Evolutionary conservation across 2,329 filamentous ascomycete species (phyloP), one percentile per base, ranked within the genome.

Genomic region (Exutisphaerella laricina): DNA sequence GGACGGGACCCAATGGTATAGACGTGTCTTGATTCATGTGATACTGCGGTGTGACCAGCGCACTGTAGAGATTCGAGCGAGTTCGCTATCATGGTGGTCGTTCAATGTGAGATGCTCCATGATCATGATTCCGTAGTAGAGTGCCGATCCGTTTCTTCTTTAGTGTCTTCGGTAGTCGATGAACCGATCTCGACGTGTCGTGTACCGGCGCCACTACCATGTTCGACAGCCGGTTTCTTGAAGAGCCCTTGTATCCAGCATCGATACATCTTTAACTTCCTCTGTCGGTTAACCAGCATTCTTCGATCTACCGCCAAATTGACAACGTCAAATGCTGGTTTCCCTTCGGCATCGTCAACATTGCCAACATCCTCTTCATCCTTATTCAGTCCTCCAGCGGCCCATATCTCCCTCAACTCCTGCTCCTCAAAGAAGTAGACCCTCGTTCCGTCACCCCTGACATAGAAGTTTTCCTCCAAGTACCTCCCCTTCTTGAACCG

Each of bases 391-490:
- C 23, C 13, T 13, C 28, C 30, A 55, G 75, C 77, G 17, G 73
- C 73, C 90, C 90, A 97, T 46, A 97, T 90, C 31, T 75, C 65
- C 40, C 77, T 74, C 41, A 98, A 70, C 68, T 98, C 84, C 23
- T 89, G 82, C 64, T 81, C 75, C 44, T 96, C 90, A 60, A 98
- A 98, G 66, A 98, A 98, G 66, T 97, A 98, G 0, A 98, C 92
- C 5, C 92, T 78, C 3, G 92, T 98, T 1, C 92, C 92, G 64
- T 98, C 92, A 1, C 92, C 92, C 23, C 92, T 75, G 32, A 96
- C 85, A 64, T 98, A 98, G 59, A 98, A 98, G 61, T 97, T 98
- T 66, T 97, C 92, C 43, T 88, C 86, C 61, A 98, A 75, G 60
- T 90, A 97, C 29, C 92, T 77, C 9, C 88, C 88, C 69, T 95